Percentiles rank a stretch among this genome's conserved stretches.
Evolutionary conservation across 352 stramenopile genomes (phyloP).

Genomic region (Saprolegnia parasitica): DNA sequence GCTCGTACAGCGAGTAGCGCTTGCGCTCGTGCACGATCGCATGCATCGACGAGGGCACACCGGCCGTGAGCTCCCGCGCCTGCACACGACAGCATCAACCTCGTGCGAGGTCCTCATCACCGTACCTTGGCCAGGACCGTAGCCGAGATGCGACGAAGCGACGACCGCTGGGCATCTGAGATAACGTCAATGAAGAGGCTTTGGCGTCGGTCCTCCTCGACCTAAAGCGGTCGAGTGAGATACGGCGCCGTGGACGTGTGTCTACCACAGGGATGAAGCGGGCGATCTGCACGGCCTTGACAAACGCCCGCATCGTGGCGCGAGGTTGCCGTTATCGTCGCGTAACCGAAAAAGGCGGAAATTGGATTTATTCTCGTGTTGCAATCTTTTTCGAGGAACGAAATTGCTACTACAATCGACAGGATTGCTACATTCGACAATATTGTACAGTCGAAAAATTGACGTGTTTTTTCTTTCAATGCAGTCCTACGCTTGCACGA

Average conservation of each 20-base stretch:
- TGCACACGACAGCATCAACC: too few relatives aligned
- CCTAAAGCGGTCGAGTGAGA: background rate
- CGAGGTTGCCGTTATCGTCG: too few relatives aligned
- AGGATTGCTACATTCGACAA: background rate
- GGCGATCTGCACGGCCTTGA: background rate
- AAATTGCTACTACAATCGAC: background rate
- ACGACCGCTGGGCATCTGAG: background rate
- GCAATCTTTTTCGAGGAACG: too few relatives aligned
- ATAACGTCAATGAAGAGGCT: background rate
- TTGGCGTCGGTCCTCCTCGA: background rate
- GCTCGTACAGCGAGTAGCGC: background rate
- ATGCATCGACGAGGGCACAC: background rate
- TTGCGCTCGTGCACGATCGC: slow-evolving; percentile 1
- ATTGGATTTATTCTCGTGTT: too few relatives aligned
- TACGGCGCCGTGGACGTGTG: too few relatives aligned
- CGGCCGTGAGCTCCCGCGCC: background rate
- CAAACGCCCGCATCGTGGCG: background rate
- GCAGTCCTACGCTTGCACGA: slow-evolving; percentile 28
- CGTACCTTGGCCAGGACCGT: too few relatives aligned
- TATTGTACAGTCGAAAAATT: background rate
- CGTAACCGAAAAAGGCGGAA: too few relatives aligned
- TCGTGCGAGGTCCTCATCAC: too few relatives aligned
- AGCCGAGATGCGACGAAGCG: too few relatives aligned
- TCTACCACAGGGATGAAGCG: background rate
- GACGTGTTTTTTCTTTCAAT: too few relatives aligned